Evolutionary conservation across 495 filamentous ascomycete genomes (phyloP).

Genomic region (Lichina pygmaea): DNA sequence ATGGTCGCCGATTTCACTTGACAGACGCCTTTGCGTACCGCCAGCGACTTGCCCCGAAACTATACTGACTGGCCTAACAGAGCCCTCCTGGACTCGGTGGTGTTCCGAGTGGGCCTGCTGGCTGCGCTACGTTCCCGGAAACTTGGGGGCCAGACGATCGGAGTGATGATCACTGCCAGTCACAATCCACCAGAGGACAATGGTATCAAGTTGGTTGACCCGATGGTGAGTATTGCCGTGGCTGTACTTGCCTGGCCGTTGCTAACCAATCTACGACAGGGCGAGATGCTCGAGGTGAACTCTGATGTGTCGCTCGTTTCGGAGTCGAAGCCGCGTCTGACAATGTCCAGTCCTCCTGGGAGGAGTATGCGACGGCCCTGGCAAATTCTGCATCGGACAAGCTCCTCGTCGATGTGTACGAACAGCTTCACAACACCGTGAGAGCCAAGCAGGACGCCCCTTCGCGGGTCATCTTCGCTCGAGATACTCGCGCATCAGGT

Average conservation of each 20-base stretch:
- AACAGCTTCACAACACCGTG: conserved; percentile 38
- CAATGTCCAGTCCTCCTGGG: conserved; percentile 41
- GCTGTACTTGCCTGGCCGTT: background rate
- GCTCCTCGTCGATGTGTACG: conserved; percentile 45
- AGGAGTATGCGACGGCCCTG: conserved; percentile 58
- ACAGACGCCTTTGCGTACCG: background rate
- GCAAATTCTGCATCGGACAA: conserved; percentile 59
- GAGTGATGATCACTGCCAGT: conserved; percentile 95
- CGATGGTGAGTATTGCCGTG: conserved; percentile 30
- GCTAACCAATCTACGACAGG: conserved; percentile 16
- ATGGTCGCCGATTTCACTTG: conserved; percentile 10
- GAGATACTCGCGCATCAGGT: conserved; percentile 82
- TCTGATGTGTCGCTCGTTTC: background rate
- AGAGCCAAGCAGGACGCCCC: conserved; percentile 44
- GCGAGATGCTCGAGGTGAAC: conserved; percentile 77
- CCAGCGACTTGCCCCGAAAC: background rate
- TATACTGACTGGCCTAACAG: conserved; percentile 5
- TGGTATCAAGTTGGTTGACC: conserved; percentile 94
- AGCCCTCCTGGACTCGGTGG: conserved; percentile 51
- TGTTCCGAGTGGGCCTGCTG: conserved; percentile 73
- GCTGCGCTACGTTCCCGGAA: conserved; percentile 79
- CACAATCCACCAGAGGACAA: conserved; percentile 96
- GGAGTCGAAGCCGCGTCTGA: conserved; percentile 1
- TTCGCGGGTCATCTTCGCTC: conserved; percentile 64
- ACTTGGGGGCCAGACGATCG: conserved; percentile 68